Evolutionary conservation across 139 green algal species (phyloP).

Genomic region (Chlamydomonas applanata): DNA sequence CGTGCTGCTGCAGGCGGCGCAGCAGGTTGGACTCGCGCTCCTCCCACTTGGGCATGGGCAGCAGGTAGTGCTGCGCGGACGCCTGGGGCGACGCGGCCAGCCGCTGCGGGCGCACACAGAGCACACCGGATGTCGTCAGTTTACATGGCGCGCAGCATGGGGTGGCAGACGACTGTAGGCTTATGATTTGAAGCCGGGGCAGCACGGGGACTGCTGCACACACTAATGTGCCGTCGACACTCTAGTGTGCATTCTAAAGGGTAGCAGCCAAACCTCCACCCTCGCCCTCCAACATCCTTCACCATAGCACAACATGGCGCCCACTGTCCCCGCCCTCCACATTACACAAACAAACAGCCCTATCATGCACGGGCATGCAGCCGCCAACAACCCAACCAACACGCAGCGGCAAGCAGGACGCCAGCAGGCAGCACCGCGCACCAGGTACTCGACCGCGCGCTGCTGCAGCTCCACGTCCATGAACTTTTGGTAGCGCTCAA

Average conservation of each 20-base stretch:
- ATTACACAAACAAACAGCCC: neutral
- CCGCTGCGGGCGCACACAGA: conserved; percentile 19
- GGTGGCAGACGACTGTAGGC: neutral
- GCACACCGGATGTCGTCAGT: neutral
- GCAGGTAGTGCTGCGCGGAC: conserved; percentile 53
- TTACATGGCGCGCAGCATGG: neutral
- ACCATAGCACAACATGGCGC: neutral
- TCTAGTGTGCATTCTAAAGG: neutral
- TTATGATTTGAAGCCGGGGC: too few species aligned
- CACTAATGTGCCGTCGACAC: too few species aligned
- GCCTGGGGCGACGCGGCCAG: conserved; percentile 40
- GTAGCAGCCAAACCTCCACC: too few species aligned
- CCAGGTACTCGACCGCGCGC: conserved; percentile 87
- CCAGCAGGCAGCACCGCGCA: too few species aligned
- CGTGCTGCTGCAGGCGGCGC: conserved; percentile 59
- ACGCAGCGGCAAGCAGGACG: neutral
- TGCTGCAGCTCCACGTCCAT: conserved; percentile 93
- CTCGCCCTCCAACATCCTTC: neutral
- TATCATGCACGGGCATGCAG: neutral
- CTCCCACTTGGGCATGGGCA: conserved; percentile 81
- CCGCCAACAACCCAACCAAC: neutral
- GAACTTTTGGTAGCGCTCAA: conserved; percentile 56
- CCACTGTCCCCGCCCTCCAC: neutral
- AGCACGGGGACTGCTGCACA: too few species aligned
- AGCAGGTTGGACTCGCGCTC: conserved; percentile 71